These are phyloP conservation scores for Passiflora organensis DNA, from an alignment of 345 rosid genomes.

Conservation along the genomic window DNA sequence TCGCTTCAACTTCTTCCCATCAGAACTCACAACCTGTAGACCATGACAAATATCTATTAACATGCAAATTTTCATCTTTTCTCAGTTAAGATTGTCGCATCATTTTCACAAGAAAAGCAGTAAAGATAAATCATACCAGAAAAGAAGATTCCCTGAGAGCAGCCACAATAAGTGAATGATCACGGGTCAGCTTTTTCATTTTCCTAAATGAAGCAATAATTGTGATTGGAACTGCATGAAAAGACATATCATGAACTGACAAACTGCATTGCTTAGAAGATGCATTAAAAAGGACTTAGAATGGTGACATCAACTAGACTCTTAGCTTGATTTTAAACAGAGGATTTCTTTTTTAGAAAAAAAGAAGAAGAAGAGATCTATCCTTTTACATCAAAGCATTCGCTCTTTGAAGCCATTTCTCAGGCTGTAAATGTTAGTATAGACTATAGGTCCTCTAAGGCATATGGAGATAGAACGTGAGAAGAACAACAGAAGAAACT, in stretches of 20 bases:
- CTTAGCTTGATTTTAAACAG: too few species aligned
- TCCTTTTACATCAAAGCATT: too few species aligned
- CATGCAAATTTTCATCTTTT: background rate
- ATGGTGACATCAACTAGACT: too few species aligned
- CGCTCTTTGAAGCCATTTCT: too few species aligned
- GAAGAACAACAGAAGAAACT: too few species aligned
- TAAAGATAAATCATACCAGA: slow-evolving; percentile 45
- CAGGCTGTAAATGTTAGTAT: too few species aligned
- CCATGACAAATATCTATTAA: slow-evolving; percentile 1
- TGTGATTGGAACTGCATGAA: slow-evolving; percentile 68
- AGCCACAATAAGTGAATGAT: slow-evolving; percentile 38
- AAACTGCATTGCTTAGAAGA: background rate
- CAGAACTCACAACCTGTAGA: slow-evolving; percentile 61
- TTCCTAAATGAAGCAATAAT: slow-evolving; percentile 63
- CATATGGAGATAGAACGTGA: too few species aligned
- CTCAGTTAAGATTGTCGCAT: background rate
- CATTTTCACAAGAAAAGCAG: background rate
- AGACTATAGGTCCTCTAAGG: too few species aligned
- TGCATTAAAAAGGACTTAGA: too few species aligned
- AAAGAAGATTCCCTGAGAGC: slow-evolving; percentile 74
- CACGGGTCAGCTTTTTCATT: slow-evolving; percentile 73
- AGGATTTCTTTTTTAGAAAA: too few species aligned
- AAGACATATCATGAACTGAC: background rate
- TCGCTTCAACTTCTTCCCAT: slow-evolving; percentile 84
- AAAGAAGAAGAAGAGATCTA: too few species aligned